Evolutionary conservation across 2,329 filamentous ascomycete genomes (phyloP), one percentile per base, ranked within the genome.

Genomic region (Podosphaera fusca): DNA sequence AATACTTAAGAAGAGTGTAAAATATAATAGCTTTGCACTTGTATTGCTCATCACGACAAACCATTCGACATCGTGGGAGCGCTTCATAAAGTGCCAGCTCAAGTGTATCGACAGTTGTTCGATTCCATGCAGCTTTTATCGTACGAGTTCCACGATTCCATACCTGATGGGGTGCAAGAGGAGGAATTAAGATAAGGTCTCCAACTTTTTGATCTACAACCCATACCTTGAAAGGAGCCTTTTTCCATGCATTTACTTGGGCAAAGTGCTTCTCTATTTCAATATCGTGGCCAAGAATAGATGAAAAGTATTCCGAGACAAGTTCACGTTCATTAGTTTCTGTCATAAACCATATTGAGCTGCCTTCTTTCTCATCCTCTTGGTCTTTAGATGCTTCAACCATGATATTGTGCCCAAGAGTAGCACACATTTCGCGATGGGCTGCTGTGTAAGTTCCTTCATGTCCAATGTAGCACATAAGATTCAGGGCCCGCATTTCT

Each of bases 271-370:
- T 87, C 67, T 98, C 92, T 21, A 96, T 87, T 66, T 96, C 90
- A 59, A 96, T 89, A 64, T 98, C 90, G 66, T 98, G 92, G 1
- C 92, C 92, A 4, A 98, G 75, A 69, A 87, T 85, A 1, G 88
- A 94, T 54, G 94, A 73, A 73, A 94, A 98, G 68, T 95, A 96
- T 65, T 96, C 90, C 0, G 88, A 83, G 2, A 96, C 88, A 3
- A 90, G 76, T 60, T 89, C 83, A 1, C 92, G 82, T 65, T 98
- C 92, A 64, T 92, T 94, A 40, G 82, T 88, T 68, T 95, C 88
- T 0, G 92, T 96, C 92, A 98, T 96, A 67, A 96, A 95, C 92
- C 92, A 98, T 42, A 98, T 79, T 0, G 92, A 95, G 57, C 86
- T 94, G 1, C 92, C 92, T 1, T 84, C 79, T 61, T 81, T 85